phyloP scores from a whole-genome alignment of 495 filamentous ascomycete genomes.

The Aspergillus indologenus region DNA sequence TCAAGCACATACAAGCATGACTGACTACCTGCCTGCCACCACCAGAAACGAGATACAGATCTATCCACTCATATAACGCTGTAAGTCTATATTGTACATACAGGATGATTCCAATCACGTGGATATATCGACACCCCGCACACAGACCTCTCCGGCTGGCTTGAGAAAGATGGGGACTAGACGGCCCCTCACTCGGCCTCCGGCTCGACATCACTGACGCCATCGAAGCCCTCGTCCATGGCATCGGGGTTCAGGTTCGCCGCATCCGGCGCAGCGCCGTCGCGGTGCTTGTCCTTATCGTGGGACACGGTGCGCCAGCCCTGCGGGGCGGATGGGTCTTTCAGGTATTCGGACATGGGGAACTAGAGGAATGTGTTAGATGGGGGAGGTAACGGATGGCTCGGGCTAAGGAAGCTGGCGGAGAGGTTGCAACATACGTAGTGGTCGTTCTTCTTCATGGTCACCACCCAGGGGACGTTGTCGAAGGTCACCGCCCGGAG shows the following conservation, averaged over 20 bases:
- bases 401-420: too few relatives aligned
- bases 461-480: conserved; percentile 94
- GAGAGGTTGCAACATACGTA: conserved; percentile 53
- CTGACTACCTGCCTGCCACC: too few relatives aligned
- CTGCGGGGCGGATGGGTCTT: conserved; percentile 57
- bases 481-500: conserved; percentile 94
- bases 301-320: conserved; percentile 75
- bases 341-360: conserved; percentile 83
- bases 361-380: conserved; percentile 44
- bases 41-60: not conserved
- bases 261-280: conserved; percentile 35
- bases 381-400: not conserved
- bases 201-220: conserved; percentile 40
- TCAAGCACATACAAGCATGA: too few relatives aligned
- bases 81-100: not conserved
- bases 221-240: conserved; percentile 41
- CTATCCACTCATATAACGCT: not conserved
- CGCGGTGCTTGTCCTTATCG: conserved; percentile 50
- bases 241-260: conserved; percentile 46
- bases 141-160: too few relatives aligned
- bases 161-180: too few relatives aligned
- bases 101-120: not conserved
- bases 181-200: conserved; percentile 23
- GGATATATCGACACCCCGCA: not conserved
- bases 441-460: conserved; percentile 99